Evolutionary conservation across 1,284 basidiomycete genomes (phyloP), one percentile per base, ranked within the genome.

Genomic region (Trametes versicolor): DNA sequence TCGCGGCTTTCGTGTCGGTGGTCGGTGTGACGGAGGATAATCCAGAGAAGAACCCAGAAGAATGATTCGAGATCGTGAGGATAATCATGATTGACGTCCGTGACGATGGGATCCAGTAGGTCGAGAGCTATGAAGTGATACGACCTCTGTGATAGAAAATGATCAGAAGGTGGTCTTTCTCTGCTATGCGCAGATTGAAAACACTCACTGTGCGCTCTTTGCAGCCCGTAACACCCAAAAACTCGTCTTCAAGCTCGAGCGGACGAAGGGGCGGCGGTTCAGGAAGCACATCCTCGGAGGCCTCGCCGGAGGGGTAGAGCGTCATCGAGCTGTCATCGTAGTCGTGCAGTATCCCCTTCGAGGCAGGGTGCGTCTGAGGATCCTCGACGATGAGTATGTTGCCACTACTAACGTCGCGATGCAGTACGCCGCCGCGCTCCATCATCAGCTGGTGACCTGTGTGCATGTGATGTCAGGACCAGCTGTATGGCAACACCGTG

Each of bases 11-110:
- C 15, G 19, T 55, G 17, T 19, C 57, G n/a, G 53, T 65, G 54
- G 4, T 27, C 21, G 17, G 64, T 62, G 37, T 68, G 61, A 2
- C 64, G 61, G 8, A 66, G 56, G 6, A 66, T 56, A 4, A 66
- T 45, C 67, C 67, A 69, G 8, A 69, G 4, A 1, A 69, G 27
- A 1, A 69, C 49, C 67, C 67, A 69, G 62, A 52, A 69, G 52
- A 66, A 69, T 1, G 67, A 63, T 29, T 69, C 67, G 1, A 69
- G 49, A 15, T 69, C 67, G 37, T 52, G 29, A 8, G 2, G 50
- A 19, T 41, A 27, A 25, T 12, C 10, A 10, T 48, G 43, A 5
- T 21, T 21, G 29, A 57, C 34, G 19, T 3, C 41, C 17, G 3
- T 43, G 17, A 43, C 6, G 19, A 7, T 17, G 19, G 41, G 41